Percentiles rank a stretch among this genome's conserved stretches.
Evolutionary conservation across 2,329 filamentous ascomycete genomes (phyloP).

Genomic region (Verticillium nubilum): DNA sequence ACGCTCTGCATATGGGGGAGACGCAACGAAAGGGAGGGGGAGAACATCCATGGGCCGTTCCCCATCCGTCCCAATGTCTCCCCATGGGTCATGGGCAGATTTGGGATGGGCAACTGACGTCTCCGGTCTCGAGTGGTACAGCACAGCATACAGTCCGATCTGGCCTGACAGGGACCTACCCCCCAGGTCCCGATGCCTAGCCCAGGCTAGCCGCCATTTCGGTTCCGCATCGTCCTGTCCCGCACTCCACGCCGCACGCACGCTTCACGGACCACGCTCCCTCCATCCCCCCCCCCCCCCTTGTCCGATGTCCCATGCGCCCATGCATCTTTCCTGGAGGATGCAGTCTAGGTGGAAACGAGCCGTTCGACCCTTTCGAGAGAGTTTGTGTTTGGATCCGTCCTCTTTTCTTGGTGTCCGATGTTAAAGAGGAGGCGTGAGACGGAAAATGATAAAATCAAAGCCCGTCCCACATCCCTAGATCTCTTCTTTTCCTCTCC

Average conservation of each 20-base stretch:
- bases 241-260: slow-evolving; percentile 2
- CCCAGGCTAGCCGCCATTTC: slow-evolving; percentile 8
- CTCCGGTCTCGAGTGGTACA: slow-evolving; percentile 1
- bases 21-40: not conserved
- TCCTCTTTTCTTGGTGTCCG: not conserved
- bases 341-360: not conserved
- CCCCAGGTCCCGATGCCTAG: slow-evolving; percentile 1
- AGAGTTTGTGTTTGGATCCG: not conserved
- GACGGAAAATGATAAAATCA: slow-evolving; percentile 14
- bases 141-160: slow-evolving; percentile 4
- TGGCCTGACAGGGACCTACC: not conserved
- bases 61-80: slow-evolving; percentile 1
- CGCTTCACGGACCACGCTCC: not conserved
- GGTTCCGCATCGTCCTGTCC: slow-evolving; percentile 6
- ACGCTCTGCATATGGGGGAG: not conserved
- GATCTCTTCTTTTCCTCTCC: slow-evolving; percentile 6
- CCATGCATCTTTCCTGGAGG: slow-evolving; percentile 5
- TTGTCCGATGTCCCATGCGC: not conserved
- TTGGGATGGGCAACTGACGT: not conserved
- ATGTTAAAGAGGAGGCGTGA: slow-evolving; percentile 1
- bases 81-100: not conserved
- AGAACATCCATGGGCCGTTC: not conserved
- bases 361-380: slow-evolving; percentile 2
- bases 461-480: slow-evolving; percentile 8
- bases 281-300: not conserved